Evolutionary conservation across 495 filamentous ascomycete genomes (phyloP), one percentile per base, ranked within the genome.

Genomic region (Xylaria castorea): DNA sequence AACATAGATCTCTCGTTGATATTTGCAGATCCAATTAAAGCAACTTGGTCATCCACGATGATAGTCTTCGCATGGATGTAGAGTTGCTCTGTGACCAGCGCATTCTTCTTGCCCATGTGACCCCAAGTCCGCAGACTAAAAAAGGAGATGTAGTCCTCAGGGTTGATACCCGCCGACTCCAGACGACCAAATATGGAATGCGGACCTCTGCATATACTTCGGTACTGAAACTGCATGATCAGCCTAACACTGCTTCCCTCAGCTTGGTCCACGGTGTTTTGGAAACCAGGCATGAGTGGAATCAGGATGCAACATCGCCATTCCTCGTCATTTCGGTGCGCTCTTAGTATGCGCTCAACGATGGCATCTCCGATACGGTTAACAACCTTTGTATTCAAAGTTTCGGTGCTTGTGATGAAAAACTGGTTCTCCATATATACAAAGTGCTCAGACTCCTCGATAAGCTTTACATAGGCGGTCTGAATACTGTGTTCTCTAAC

Each of bases 401-500:
- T 94, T 74, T 95, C 92, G 71, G 94, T 97, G 68, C 93, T 97
- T 68, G 91, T 96, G 83, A 99, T 93, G 83, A 97, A 99, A 85
- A 99, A 99, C 80, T 99, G 96, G 79, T 99, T 99, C 77, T 99
- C 96, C 72, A 99, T 97, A 80, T 99, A 98, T 70, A 99, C 93
- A 73, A 98, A 97, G 76, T 98, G 96, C 61, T 99, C 94, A 11
- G 94, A 97, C 67, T 94, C 89, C 76, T 96, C 91, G 68, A 99
- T 99, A 81, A 96, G 87, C 78, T 97, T 96, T 75, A 96, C 88
- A 75, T 99, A 99, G 36, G 96, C 96, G 70, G 92, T 94, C 88
- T 96, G 93, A 76, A 99, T 99, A 80, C 95, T 98, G 76, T 94
- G 89, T 76, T 99, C 96, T 0, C 90, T 92, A 55, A 95, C 88